These are phyloP conservation scores for Fusarium incarnatum DNA, from an alignment of 2,329 filamentous ascomycete species.

Conservation along the genomic window DNA sequence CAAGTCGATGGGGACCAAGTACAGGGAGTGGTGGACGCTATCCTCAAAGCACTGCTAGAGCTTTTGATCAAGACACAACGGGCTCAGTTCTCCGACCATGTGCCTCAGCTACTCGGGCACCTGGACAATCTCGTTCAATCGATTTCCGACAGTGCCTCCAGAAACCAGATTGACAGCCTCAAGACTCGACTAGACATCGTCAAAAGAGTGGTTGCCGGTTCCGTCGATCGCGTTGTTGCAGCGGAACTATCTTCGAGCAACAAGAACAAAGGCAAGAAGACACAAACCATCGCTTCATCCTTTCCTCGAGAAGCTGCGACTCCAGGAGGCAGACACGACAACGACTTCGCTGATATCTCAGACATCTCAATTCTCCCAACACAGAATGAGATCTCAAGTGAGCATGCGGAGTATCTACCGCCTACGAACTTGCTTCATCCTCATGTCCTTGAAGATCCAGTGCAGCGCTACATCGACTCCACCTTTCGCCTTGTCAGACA, in stretches of 20 bases:
- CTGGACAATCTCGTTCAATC: background rate
- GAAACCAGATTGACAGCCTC: background rate
- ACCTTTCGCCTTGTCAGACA: slow-evolving; percentile 22
- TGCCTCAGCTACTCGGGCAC: background rate
- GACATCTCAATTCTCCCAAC: slow-evolving; percentile 33
- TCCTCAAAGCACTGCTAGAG: slow-evolving; percentile 1
- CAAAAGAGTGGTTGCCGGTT: background rate
- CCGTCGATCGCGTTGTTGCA: background rate
- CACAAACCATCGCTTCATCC: background rate
- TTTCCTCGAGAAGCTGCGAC: background rate
- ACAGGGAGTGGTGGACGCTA: background rate
- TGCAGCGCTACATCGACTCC: slow-evolving; percentile 18
- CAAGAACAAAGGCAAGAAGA: background rate
- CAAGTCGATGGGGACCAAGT: too few species aligned
- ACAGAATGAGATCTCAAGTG: background rate
- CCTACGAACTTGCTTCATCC: slow-evolving; percentile 8
- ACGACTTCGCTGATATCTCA: slow-evolving; percentile 28
- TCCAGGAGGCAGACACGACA: slow-evolving; percentile 30
- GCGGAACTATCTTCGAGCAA: background rate
- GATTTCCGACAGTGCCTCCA: background rate
- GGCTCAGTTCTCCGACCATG: background rate
- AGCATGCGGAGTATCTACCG: slow-evolving; percentile 4
- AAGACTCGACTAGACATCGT: background rate
- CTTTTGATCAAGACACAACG: slow-evolving; percentile 3
- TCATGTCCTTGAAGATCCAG: slow-evolving; percentile 7